These are phyloP conservation scores for Iris macrosiphon DNA, from an alignment of 106 monocot genomes.

Conservation along the genomic window DNA sequence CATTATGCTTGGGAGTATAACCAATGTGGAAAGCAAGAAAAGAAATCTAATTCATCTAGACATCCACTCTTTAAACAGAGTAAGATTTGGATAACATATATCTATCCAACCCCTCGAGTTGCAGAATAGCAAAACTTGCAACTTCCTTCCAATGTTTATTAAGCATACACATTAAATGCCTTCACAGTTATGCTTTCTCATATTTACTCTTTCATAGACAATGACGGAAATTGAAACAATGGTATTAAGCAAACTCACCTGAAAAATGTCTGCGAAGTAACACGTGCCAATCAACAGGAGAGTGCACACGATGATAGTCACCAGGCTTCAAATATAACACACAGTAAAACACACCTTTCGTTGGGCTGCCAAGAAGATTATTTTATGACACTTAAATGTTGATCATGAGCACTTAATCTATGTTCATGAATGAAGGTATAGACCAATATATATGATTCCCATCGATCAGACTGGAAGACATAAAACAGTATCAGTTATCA, in stretches of 20 bases:
- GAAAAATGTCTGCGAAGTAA: slow-evolving; percentile 79
- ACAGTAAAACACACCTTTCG: slow-evolving; percentile 85
- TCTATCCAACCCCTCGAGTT: too few species aligned
- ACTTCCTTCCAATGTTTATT: neutral
- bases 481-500: too few species aligned
- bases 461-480: too few species aligned
- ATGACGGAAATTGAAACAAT: neutral
- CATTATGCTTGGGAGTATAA: too few species aligned
- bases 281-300: slow-evolving; percentile 87
- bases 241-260: slow-evolving; percentile 30
- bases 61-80: too few species aligned
- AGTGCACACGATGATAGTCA: slow-evolving; percentile 89
- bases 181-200: too few species aligned
- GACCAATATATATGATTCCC: neutral
- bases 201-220: neutral
- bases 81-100: too few species aligned
- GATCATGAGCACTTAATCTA: neutral
- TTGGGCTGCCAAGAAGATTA: slow-evolving; percentile 46
- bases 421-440: neutral
- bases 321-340: slow-evolving; percentile 82
- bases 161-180: neutral
- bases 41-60: too few species aligned
- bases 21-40: too few species aligned
- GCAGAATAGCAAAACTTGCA: too few species aligned
- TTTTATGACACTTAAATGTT: neutral